Conservation (phyloP, 1,284 basidiomycete genomes). For the Sanghuangporus sanghuang region DNA sequence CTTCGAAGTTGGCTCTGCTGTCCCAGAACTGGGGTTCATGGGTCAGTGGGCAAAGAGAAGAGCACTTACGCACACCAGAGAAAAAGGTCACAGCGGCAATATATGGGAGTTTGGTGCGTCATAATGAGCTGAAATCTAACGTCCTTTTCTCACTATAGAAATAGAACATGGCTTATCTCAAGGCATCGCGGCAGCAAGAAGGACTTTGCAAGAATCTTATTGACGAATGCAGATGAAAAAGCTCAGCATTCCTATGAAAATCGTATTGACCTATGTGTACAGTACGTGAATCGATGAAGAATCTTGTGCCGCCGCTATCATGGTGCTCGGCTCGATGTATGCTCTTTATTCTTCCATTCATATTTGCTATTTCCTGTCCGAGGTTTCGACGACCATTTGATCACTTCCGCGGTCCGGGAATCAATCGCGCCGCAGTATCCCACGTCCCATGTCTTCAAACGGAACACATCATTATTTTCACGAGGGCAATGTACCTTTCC, state of each 20-base stretch:
- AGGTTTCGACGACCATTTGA: not conserved
- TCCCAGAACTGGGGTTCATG: constrained; percentile 58
- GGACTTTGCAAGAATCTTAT: constrained; percentile 18
- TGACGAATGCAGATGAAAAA: not conserved
- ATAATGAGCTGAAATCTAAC: not conserved
- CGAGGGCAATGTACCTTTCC: not conserved
- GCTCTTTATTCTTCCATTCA: not conserved
- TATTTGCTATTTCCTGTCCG: not conserved
- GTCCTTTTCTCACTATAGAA: not conserved
- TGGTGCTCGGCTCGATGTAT: too few relatives aligned
- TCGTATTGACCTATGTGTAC: not conserved
- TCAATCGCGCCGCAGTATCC: not conserved
- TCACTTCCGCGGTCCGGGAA: not conserved
- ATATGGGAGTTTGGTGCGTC: constrained; percentile 60
- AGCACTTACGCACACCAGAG: constrained; percentile 38
- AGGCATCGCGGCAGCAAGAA: constrained; percentile 29
- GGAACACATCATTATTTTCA: not conserved
- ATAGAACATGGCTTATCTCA: constrained; percentile 39
- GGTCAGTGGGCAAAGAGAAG: constrained; percentile 52
- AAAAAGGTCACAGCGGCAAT: constrained; percentile 34
- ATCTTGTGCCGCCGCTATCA: not conserved
- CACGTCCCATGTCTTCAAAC: not conserved
- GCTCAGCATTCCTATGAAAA: not conserved
- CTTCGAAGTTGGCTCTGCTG: constrained; percentile 23
- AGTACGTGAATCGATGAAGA: not conserved